A percentile compares a stretch with the other conserved stretches of the same genome.
Conservation (phyloP, 441 rosid genomes). For the Monsonia emarginata region DNA sequence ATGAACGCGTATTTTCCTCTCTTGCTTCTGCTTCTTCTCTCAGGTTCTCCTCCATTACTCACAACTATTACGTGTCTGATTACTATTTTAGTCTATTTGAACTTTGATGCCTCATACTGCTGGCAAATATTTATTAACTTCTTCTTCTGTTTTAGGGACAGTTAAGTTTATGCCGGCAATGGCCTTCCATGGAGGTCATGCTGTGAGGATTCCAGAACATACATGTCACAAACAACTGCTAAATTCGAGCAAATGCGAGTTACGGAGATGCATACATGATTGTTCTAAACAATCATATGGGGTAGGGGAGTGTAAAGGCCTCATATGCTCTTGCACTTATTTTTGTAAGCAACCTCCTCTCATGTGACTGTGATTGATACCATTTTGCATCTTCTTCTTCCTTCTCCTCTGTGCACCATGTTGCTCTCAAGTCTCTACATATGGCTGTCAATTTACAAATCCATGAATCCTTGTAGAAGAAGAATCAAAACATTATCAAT, state of each 20-base stretch:
- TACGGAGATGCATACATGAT: constrained; percentile 24
- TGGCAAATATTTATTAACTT: too few relatives aligned
- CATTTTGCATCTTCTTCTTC: neutral
- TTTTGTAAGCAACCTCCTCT: constrained; percentile 38
- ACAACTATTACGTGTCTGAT: neutral
- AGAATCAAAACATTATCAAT: neutral
- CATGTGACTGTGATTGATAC: neutral
- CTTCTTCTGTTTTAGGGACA: constrained; percentile 6
- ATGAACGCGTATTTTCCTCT: neutral
- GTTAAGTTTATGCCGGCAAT: constrained; percentile 5
- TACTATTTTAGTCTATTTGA: neutral
- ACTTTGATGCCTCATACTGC: neutral
- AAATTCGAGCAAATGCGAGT: constrained; percentile 17
- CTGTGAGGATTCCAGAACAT: constrained; percentile 42
- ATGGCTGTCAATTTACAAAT: neutral
- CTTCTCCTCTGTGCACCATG: neutral
- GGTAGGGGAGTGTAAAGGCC: constrained; percentile 31
- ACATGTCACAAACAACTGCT: constrained; percentile 31
- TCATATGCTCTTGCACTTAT: constrained; percentile 33
- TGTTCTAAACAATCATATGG: constrained; percentile 33
- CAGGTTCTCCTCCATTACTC: neutral
- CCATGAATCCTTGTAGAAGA: neutral
- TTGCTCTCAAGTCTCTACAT: neutral
- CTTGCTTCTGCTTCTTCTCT: neutral
- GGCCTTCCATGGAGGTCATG: constrained; percentile 6